A percentile compares a stretch with the other conserved stretches of the same genome.
Conservation (phyloP, 306 rosid species). For the Canavalia ensiformis region DNA sequence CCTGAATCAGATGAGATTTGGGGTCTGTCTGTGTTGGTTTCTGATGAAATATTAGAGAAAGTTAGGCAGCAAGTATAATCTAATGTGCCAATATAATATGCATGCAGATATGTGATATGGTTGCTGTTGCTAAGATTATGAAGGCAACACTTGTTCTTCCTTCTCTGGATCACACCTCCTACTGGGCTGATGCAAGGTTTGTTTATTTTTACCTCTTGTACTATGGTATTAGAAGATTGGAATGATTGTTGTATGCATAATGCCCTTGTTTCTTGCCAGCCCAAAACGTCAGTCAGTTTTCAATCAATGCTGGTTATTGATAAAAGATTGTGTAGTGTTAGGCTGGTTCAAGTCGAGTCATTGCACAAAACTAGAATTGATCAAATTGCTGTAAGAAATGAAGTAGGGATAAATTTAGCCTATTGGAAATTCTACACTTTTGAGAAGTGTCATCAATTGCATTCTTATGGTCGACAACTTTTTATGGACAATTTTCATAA, state of each 20-base stretch:
- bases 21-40: constrained; percentile 73
- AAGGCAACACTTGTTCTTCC: constrained; percentile 56
- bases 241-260: not conserved
- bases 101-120: constrained; percentile 94
- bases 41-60: constrained; percentile 34
- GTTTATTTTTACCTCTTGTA: not conserved
- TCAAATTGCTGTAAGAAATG: constrained; percentile 5
- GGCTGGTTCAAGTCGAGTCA: not conserved
- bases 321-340: not conserved
- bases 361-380: not conserved
- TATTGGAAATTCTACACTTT: not conserved
- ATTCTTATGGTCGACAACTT: not conserved
- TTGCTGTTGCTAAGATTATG: constrained; percentile 81
- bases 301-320: not conserved
- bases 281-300: not conserved
- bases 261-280: constrained; percentile 5
- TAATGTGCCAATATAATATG: constrained; percentile 52
- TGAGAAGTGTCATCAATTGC: constrained; percentile 13
- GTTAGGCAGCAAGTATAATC: constrained; percentile 44
- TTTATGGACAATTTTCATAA: not conserved
- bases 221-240: not conserved
- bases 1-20: constrained; percentile 97
- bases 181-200: constrained; percentile 33
- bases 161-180: constrained; percentile 14
- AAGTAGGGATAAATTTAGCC: constrained; percentile 1